These are phyloP conservation scores for Graphium sp. DNA, from an alignment of 2,329 filamentous ascomycete species.

Conservation along the genomic window DNA sequence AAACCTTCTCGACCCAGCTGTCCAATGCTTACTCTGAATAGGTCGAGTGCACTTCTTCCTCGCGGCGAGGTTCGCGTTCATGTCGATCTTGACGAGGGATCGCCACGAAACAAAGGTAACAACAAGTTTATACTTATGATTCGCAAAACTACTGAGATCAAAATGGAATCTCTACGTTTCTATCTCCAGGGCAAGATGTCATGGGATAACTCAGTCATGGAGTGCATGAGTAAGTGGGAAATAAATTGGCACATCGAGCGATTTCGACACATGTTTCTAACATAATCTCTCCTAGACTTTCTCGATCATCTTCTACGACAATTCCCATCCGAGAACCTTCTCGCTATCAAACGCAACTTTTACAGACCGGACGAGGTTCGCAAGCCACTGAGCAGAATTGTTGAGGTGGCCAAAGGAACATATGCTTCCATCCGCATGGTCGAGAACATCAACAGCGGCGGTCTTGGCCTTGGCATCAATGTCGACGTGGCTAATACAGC, in stretches of 20 bases:
- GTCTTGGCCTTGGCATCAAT: slow-evolving; percentile 60
- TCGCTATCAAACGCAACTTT: slow-evolving; percentile 67
- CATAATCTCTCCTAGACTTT: slow-evolving; percentile 31
- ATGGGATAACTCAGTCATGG: slow-evolving; percentile 52
- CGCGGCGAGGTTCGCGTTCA: slow-evolving; percentile 33
- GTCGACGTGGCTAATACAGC: slow-evolving; percentile 83
- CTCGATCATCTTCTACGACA: slow-evolving; percentile 80
- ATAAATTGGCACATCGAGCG: not conserved
- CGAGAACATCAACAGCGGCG: slow-evolving; percentile 26
- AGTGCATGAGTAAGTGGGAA: slow-evolving; percentile 43
- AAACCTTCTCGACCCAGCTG: not conserved
- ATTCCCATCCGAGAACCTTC: slow-evolving; percentile 49
- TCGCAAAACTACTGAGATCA: slow-evolving; percentile 47
- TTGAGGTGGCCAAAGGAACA: slow-evolving; percentile 75
- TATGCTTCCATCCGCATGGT: slow-evolving; percentile 74
- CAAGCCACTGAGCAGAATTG: slow-evolving; percentile 31
- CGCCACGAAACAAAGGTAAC: slow-evolving; percentile 20
- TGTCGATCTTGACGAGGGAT: slow-evolving; percentile 59
- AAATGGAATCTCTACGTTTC: slow-evolving; percentile 44
- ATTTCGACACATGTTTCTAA: too few relatives aligned
- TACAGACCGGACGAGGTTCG: slow-evolving; percentile 40
- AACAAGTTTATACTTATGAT: slow-evolving; percentile 45
- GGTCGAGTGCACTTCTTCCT: slow-evolving; percentile 20
- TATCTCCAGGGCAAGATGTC: slow-evolving; percentile 46
- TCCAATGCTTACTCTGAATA: slow-evolving; percentile 7